Percentiles rank a stretch among this genome's conserved stretches.
These are phyloP conservation scores for Salix caprea DNA, from an alignment of 345 rosid species.

Conservation along the genomic window DNA sequence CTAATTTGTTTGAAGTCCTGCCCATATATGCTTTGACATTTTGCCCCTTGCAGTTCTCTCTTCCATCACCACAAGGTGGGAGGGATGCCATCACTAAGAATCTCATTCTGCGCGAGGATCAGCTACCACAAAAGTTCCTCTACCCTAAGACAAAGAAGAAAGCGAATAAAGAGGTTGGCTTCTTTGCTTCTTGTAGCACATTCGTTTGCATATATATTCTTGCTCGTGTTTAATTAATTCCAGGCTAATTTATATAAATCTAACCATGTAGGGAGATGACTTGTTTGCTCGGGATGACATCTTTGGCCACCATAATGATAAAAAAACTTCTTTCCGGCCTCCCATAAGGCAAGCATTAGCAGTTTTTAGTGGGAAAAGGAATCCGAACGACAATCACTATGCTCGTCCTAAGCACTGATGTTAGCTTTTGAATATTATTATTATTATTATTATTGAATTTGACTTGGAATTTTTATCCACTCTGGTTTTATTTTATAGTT, in stretches of 20 bases:
- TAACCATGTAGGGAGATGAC: slow-evolving; percentile 56
- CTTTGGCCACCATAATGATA: slow-evolving; percentile 59
- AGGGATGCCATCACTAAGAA: slow-evolving; percentile 83
- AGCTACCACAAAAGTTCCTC: slow-evolving; percentile 80
- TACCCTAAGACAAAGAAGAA: slow-evolving; percentile 85
- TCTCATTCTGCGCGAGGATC: slow-evolving; percentile 81
- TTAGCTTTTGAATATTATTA: not conserved
- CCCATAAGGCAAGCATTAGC: slow-evolving; percentile 81
- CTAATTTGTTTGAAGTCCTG: not conserved
- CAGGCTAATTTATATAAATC: too few species aligned
- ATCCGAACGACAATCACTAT: slow-evolving; percentile 94
- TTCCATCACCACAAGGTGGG: slow-evolving; percentile 91
- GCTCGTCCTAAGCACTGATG: slow-evolving; percentile 51
- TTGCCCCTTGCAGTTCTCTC: slow-evolving; percentile 55
- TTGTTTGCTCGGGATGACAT: slow-evolving; percentile 45
- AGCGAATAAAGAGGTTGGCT: slow-evolving; percentile 52
- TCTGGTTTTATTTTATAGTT: not conserved
- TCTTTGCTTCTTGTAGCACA: not conserved
- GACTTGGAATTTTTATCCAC: not conserved
- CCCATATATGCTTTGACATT: not conserved
- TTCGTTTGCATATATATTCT: not conserved
- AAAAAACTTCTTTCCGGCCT: slow-evolving; percentile 63
- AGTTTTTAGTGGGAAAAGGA: slow-evolving; percentile 79
- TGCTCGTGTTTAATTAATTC: not conserved
- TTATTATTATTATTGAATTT: not conserved